phyloP scores from a whole-genome alignment of 495 filamentous ascomycete species.

The Xylaria nigripes region DNA sequence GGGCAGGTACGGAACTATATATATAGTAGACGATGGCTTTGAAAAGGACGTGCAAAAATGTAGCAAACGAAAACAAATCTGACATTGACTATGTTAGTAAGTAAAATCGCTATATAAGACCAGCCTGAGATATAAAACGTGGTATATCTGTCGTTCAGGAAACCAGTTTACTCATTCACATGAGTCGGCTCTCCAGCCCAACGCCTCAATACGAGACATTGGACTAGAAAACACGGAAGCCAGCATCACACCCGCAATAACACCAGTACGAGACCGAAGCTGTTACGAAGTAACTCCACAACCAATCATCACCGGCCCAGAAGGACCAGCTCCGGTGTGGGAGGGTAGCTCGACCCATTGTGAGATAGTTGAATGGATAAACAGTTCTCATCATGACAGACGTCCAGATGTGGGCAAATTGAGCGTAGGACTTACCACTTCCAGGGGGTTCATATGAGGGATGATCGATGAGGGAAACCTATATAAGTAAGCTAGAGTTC shows the following conservation, averaged over 20 bases:
- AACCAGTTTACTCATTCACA: slow-evolving; percentile 47
- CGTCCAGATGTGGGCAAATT: neutral
- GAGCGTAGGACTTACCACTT: neutral
- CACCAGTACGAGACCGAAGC: slow-evolving; percentile 9
- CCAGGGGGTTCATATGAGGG: neutral
- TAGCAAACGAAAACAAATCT: neutral
- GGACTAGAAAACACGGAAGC: slow-evolving; percentile 34
- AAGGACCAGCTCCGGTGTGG: slow-evolving; percentile 60
- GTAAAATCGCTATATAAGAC: neutral
- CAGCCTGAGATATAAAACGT: neutral
- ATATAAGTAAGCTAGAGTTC: neutral
- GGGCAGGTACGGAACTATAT: too few relatives aligned
- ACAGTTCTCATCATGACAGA: slow-evolving; percentile 85
- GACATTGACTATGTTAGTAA: neutral
- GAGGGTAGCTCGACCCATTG: slow-evolving; percentile 65
- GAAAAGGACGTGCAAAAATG: too few relatives aligned
- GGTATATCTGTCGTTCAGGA: slow-evolving; percentile 12
- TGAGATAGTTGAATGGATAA: slow-evolving; percentile 98
- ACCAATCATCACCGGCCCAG: slow-evolving; percentile 62
- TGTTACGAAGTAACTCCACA: slow-evolving; percentile 62
- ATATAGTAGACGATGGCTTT: too few relatives aligned
- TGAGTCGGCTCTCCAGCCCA: slow-evolving; percentile 31
- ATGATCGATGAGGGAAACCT: neutral
- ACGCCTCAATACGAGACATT: slow-evolving; percentile 37
- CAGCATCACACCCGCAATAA: slow-evolving; percentile 35